Conservation (phyloP, 1,284 basidiomycete genomes). For the Cystobasidium slooffiae region DNA sequence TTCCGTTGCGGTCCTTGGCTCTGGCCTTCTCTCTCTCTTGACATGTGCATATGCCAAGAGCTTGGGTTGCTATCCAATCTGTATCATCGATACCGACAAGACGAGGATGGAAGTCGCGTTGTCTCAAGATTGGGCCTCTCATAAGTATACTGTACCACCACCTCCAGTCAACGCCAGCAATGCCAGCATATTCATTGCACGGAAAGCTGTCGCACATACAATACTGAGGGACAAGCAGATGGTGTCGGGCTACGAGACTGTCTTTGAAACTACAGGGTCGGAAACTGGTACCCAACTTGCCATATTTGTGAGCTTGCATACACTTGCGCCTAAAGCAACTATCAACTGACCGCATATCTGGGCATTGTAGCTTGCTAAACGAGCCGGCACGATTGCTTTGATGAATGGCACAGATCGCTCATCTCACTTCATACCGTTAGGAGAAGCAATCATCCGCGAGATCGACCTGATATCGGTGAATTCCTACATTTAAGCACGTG, state of each 20-base stretch:
- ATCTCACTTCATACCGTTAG: slow-evolving; percentile 8
- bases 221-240: slow-evolving; percentile 7
- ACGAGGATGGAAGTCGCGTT: slow-evolving; percentile 16
- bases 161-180: not conserved
- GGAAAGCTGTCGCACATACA: slow-evolving; percentile 5
- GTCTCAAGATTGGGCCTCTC: slow-evolving; percentile 23
- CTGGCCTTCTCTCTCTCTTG: slow-evolving; percentile 24
- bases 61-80: slow-evolving; percentile 29
- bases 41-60: slow-evolving; percentile 36
- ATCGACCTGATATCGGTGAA: slow-evolving; percentile 34
- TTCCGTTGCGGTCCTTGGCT: slow-evolving; percentile 23
- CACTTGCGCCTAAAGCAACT: not conserved
- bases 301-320: slow-evolving; percentile 21
- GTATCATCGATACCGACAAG: slow-evolving; percentile 26
- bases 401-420: slow-evolving; percentile 10
- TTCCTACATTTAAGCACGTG: not conserved
- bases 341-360: not conserved
- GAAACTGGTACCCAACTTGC: slow-evolving; percentile 27
- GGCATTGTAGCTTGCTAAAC: slow-evolving; percentile 4
- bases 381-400: slow-evolving; percentile 33
- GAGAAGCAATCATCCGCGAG: slow-evolving; percentile 25
- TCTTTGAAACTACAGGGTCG: slow-evolving; percentile 29
- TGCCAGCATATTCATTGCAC: slow-evolving; percentile 1
- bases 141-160: slow-evolving; percentile 11
- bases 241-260: slow-evolving; percentile 17